Evolutionary conservation across 345 rosid genomes (phyloP).

Genomic region (Cardamine occulta): DNA sequence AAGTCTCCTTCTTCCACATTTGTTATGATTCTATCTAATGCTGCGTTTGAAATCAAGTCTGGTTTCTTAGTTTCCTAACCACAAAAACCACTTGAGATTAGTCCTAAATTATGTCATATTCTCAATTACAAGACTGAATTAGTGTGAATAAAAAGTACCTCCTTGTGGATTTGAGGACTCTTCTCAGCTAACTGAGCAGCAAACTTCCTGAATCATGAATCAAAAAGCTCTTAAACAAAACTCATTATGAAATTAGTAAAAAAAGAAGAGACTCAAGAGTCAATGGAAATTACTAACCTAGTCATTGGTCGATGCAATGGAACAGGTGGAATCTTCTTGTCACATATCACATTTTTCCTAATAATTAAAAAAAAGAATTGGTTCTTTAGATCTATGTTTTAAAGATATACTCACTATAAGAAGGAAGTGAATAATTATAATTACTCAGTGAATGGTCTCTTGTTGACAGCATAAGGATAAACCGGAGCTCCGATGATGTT

Average conservation of each 20-base stretch:
- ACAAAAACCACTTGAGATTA: conserved; percentile 10
- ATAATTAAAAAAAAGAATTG: background rate
- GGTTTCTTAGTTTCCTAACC: conserved; percentile 56
- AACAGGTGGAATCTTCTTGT: conserved; percentile 58
- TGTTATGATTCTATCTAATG: conserved; percentile 49
- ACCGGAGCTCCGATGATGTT: conserved; percentile 68
- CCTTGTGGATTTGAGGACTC: conserved; percentile 53
- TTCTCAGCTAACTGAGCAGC: conserved; percentile 78
- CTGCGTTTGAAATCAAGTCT: conserved; percentile 41
- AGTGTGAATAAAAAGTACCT: conserved; percentile 43
- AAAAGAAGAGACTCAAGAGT: background rate
- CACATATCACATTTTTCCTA: conserved; percentile 55
- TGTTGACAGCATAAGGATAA: conserved; percentile 70
- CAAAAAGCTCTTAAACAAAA: background rate
- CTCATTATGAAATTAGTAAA: background rate
- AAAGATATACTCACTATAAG: background rate
- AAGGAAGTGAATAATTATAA: background rate
- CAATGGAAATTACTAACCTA: conserved; percentile 45
- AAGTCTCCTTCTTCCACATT: conserved; percentile 67
- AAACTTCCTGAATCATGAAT: conserved; percentile 59
- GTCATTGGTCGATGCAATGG: conserved; percentile 84
- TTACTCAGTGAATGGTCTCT: conserved; percentile 67
- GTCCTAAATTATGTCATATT: background rate
- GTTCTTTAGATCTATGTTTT: background rate
- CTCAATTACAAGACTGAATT: background rate